These are phyloP conservation scores for Stagonosporopsis tanaceti DNA, from an alignment of 2,329 filamentous ascomycete genomes.

Conservation along the genomic window DNA sequence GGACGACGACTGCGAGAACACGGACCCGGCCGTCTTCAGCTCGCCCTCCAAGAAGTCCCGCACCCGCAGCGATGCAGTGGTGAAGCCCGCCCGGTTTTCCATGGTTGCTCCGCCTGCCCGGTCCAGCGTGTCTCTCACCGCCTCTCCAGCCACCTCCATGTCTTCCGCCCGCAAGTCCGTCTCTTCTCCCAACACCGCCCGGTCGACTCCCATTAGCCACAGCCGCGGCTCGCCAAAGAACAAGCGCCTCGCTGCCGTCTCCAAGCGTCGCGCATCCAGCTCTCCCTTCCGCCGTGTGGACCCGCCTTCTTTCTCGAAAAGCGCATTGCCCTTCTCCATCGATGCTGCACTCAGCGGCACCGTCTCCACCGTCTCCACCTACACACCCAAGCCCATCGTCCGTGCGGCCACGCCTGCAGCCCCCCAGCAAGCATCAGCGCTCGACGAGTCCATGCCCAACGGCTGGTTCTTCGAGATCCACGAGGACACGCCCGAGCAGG, in stretches of 20 bases:
- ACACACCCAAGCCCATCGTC: constrained; percentile 57
- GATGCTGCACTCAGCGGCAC: constrained; percentile 83
- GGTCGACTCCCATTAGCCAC: constrained; percentile 54
- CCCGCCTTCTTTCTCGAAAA: constrained; percentile 67
- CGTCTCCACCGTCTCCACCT: constrained; percentile 73
- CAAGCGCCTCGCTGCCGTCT: constrained; percentile 74
- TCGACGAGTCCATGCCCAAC: constrained; percentile 65
- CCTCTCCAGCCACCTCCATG: constrained; percentile 35
- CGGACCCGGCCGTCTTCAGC: constrained; percentile 61
- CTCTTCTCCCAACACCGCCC: constrained; percentile 53
- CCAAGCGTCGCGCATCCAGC: constrained; percentile 68
- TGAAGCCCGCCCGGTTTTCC: constrained; percentile 53
- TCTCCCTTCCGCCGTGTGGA: constrained; percentile 75
- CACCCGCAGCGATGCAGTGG: constrained; percentile 44
- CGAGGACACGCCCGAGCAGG: constrained; percentile 88
- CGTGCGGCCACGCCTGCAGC: constrained; percentile 43
- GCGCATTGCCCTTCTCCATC: constrained; percentile 76
- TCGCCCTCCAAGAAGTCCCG: constrained; percentile 64
- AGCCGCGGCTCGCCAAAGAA: constrained; percentile 79
- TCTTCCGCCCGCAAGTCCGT: constrained; percentile 49
- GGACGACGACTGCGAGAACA: constrained; percentile 64
- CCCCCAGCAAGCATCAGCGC: constrained; percentile 37
- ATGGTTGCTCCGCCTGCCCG: constrained; percentile 43
- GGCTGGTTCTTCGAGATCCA: constrained; percentile 93
- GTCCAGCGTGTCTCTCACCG: constrained; percentile 31